Percentiles rank a stretch among this genome's conserved stretches.
Evolutionary conservation across 306 rosid species (phyloP).

Genomic region (Canavalia gladiata): DNA sequence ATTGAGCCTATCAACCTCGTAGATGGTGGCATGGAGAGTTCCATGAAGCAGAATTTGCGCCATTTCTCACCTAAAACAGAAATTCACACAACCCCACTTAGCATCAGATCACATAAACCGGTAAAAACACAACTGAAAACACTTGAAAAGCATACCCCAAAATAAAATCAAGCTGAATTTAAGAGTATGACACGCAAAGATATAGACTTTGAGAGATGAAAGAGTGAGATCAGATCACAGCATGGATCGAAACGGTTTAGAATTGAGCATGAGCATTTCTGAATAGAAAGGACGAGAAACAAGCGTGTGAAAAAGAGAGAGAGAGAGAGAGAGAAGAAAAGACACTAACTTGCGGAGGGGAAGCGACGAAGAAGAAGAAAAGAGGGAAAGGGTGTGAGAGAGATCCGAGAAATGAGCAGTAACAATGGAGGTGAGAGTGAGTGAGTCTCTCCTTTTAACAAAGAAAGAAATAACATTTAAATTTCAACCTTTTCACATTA

Average conservation of each 20-base stretch:
- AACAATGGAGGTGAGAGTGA: slow-evolving; percentile 32
- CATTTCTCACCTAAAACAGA: slow-evolving; percentile 77
- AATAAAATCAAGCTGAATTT: background rate
- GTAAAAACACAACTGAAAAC: background rate
- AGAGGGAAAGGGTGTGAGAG: slow-evolving; percentile 23
- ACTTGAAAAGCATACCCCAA: background rate
- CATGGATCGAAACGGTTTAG: background rate
- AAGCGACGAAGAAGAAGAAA: slow-evolving; percentile 29
- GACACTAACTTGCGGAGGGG: slow-evolving; percentile 44
- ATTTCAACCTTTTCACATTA: background rate
- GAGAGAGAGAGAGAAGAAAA: slow-evolving; percentile 20
- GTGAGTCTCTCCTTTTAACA: slow-evolving; percentile 4
- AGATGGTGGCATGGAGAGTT: slow-evolving; percentile 87
- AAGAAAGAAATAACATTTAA: background rate
- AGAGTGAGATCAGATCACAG: slow-evolving; percentile 49
- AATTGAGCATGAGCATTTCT: slow-evolving; percentile 7
- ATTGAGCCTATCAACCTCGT: slow-evolving; percentile 74
- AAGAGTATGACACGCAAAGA: slow-evolving; percentile 8
- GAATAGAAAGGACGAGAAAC: background rate
- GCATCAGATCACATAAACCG: slow-evolving; percentile 46
- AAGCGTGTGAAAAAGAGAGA: background rate
- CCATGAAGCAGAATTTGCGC: slow-evolving; percentile 83
- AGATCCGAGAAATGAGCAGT: slow-evolving; percentile 53
- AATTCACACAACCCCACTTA: slow-evolving; percentile 38
- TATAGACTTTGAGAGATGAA: slow-evolving; percentile 35